Conservation (phyloP, 805 yeast species). For the Starmerella floricola region DNA sequence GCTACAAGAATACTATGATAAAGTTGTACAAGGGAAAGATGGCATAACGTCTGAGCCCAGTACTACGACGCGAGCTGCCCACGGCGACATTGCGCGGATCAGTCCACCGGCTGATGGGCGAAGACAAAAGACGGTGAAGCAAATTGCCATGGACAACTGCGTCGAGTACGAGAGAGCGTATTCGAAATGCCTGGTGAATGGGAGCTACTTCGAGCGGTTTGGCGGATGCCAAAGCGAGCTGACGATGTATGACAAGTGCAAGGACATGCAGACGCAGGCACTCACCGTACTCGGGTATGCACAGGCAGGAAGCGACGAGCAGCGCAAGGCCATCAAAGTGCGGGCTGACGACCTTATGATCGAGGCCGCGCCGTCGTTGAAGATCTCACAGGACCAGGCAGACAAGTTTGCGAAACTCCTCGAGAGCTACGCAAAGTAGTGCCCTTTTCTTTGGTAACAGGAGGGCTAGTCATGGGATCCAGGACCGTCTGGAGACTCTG, state of each 20-base stretch:
- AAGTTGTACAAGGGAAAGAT: background rate
- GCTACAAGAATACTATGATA: conserved; percentile 8
- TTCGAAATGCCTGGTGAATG: conserved; percentile 23
- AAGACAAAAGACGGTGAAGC: conserved; percentile 18
- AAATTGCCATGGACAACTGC: conserved; percentile 28
- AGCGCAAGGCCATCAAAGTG: conserved; percentile 19
- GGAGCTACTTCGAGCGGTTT: conserved; percentile 21
- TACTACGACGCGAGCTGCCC: background rate
- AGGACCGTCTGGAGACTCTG: no score
- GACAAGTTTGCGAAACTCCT: conserved; percentile 16
- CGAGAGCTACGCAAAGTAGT: background rate
- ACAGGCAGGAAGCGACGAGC: conserved; percentile 12
- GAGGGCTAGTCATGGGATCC: no score
- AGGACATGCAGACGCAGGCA: conserved; percentile 24
- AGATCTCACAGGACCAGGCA: conserved; percentile 19
- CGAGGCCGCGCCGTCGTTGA: conserved; percentile 20
- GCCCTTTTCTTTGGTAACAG: no score
- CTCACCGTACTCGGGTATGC: conserved; percentile 23
- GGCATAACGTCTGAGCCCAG: no score
- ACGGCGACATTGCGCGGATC: background rate
- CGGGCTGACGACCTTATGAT: conserved; percentile 27
- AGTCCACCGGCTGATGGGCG: background rate
- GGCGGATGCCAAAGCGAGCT: conserved; percentile 22
- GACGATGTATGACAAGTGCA: conserved; percentile 24
- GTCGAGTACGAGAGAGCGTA: conserved; percentile 26